phyloP scores from a whole-genome alignment of 1,284 basidiomycete species.

The Cutaneotrichosporon mucoides region DNA sequence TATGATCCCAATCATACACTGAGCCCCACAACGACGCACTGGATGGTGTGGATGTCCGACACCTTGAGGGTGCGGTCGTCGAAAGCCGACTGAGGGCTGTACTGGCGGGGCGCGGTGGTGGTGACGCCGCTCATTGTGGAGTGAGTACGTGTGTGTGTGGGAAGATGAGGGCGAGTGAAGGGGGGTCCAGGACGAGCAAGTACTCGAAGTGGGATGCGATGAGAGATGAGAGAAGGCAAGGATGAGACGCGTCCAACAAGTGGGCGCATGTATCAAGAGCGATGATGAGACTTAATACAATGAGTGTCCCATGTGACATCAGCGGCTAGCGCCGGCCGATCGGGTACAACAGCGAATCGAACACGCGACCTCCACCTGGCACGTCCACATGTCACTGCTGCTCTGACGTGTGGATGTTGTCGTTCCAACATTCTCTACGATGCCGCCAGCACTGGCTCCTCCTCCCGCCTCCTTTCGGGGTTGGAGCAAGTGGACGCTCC shows the following conservation, averaged over 20 bases:
- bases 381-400: too few relatives aligned
- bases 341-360: too few relatives aligned
- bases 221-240: background rate
- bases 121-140: conserved; percentile 3
- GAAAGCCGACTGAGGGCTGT: conserved; percentile 62
- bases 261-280: too few relatives aligned
- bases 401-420: too few relatives aligned
- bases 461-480: background rate
- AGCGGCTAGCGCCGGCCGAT: too few relatives aligned
- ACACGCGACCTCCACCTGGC: too few relatives aligned
- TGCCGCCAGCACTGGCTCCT: background rate
- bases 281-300: too few relatives aligned
- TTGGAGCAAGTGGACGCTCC: background rate
- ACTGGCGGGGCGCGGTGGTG: conserved; percentile 30
- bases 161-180: too few relatives aligned
- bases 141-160: too few relatives aligned
- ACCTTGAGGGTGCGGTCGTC: conserved; percentile 66
- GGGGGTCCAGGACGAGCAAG: too few relatives aligned
- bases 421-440: background rate
- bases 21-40: conserved; percentile 52
- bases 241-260: too few relatives aligned
- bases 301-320: too few relatives aligned
- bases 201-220: background rate
- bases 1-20: background rate
- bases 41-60: conserved; percentile 67